phyloP scores from a whole-genome alignment of 306 rosid species.

The Echinosophora koreensis region DNA sequence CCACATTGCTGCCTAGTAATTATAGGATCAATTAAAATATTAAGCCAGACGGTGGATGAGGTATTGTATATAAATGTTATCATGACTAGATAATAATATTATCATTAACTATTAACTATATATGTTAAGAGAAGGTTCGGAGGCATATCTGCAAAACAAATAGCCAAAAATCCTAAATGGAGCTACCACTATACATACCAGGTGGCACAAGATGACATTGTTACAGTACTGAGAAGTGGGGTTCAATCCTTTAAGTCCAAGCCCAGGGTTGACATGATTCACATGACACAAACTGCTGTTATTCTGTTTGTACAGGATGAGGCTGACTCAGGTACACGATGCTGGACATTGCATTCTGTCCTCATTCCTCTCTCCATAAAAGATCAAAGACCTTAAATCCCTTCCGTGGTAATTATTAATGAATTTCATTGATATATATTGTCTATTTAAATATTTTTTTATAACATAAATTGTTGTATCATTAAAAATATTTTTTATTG shows the following conservation, averaged over 20 bases:
- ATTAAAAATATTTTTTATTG: no score
- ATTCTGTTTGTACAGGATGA: slow-evolving; percentile 46
- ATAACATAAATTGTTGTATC: no score
- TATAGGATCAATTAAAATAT: slow-evolving; percentile 16
- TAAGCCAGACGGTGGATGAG: slow-evolving; percentile 35
- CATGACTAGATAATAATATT: slow-evolving; percentile 32
- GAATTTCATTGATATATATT: no score
- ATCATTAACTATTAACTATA: not conserved
- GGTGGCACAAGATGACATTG: slow-evolving; percentile 29
- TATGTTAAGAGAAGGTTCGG: not conserved
- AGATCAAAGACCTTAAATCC: no score
- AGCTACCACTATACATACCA: not conserved
- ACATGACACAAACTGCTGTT: slow-evolving; percentile 18
- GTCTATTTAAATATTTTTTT: no score
- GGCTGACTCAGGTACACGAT: slow-evolving; percentile 50
- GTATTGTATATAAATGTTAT: slow-evolving; percentile 17
- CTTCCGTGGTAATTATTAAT: no score
- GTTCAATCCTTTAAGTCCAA: not conserved
- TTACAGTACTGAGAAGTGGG: slow-evolving; percentile 25
- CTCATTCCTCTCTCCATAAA: no score
- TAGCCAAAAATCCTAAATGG: slow-evolving; percentile 31
- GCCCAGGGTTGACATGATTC: slow-evolving; percentile 25
- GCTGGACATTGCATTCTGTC: not conserved
- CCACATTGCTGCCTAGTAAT: slow-evolving; percentile 25
- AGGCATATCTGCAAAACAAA: slow-evolving; percentile 15